Evolutionary conservation across 257 asterid species (phyloP), one percentile per base, ranked within the genome.

Genomic region (Penstemon barbatus): DNA sequence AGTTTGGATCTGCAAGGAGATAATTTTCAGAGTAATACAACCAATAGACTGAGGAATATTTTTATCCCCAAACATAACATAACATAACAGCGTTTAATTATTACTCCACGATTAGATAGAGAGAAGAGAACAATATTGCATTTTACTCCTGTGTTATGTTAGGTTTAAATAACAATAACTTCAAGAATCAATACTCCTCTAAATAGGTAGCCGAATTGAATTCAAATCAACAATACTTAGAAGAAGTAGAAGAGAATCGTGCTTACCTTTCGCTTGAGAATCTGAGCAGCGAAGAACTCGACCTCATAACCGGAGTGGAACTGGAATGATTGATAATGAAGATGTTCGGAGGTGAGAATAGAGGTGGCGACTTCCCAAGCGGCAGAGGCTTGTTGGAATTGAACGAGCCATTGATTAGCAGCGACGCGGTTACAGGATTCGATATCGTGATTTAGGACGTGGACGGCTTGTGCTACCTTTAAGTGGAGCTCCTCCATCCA

Each of bases 381-480:
- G 61, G 86, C 92, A 10, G 74, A 80, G 36, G 91, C 82, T 68
- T 85, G 97, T 78, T 91, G 97, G 75, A 91, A 91, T 33, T 91
- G 95, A 57, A 91, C 91, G 25, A 91, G 87, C 97, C 97, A 91
- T 67, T 91, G 97, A 81, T 88, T 91, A 8, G 97, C 96, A 37
- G 97, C 97, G 57, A 91, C 78, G 74, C 97, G 97, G 74, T 87
- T 88, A 75, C 95, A 77, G 65, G 97, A 89, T 66, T 87, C 88
- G 5, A 80, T 66, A 70, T 88, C 96, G 95, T 91, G 97, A 79
- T 91, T 91, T 72, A 91, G 89, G 62, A 88, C 86, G 79, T 85
- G 92, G 78, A 91, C 88, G 57, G 96, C 97, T 70, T 91, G 91
- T 8, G 96, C 95, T 19, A 91, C 87, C 86, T 86, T 84, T 76